Conservation (phyloP, 129 eudicot genomes). For the Glebionis coronaria region DNA sequence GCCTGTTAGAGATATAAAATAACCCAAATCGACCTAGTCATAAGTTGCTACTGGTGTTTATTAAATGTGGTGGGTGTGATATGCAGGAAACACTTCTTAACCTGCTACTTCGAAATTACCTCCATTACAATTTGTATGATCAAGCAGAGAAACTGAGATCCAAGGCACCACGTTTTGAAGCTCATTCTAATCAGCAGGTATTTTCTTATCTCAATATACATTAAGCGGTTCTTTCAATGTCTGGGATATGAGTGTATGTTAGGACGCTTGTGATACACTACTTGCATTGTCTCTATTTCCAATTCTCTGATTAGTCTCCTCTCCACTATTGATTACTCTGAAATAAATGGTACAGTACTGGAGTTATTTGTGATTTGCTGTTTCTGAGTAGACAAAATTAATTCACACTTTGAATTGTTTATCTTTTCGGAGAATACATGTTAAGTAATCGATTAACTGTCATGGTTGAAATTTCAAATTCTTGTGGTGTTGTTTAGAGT, state of each 20-base stretch:
- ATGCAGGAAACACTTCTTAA: conserved; percentile 96
- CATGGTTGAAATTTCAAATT: background rate
- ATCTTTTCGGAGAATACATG: background rate
- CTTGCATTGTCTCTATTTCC: background rate
- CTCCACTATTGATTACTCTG: background rate
- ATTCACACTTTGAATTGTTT: background rate
- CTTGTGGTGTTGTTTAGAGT: background rate
- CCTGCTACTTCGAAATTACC: conserved; percentile 83
- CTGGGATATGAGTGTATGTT: conserved; percentile 1
- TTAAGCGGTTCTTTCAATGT: background rate
- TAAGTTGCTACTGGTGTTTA: conserved; percentile 18
- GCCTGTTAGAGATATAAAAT: no score
- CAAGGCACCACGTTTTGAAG: conserved; percentile 96
- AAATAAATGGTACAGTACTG: background rate
- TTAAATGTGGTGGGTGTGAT: background rate
- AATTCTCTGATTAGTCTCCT: background rate
- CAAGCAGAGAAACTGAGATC: conserved; percentile 96
- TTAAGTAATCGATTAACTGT: background rate
- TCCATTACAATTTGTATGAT: conserved; percentile 90
- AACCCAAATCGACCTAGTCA: no score
- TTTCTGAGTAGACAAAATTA: no score
- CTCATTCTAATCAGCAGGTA: conserved; percentile 99
- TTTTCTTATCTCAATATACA: background rate
- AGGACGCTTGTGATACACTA: background rate
- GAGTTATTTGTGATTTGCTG: no score